phyloP scores from a whole-genome alignment of 768 basidiomycete genomes.

The Agaricus subrufescens region DNA sequence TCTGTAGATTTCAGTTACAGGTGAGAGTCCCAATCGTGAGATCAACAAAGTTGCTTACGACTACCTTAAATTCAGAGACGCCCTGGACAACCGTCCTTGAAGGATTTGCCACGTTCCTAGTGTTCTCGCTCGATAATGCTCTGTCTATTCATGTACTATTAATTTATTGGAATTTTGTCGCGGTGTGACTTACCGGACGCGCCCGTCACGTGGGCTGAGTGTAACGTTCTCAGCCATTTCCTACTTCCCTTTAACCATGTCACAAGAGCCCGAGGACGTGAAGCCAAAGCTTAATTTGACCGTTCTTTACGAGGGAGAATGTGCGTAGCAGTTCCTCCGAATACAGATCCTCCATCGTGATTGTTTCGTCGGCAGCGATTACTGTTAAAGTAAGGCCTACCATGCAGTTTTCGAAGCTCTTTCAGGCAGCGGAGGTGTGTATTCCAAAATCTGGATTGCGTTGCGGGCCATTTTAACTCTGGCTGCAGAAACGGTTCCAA shows the following conservation, averaged over 20 bases:
- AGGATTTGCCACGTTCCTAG: constrained; percentile 1
- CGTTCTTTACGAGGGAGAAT: constrained; percentile 48
- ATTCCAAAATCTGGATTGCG: background rate
- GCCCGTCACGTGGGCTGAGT: background rate
- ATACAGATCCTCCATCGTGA: background rate
- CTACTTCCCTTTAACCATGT: constrained; percentile 23
- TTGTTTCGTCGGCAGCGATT: constrained; percentile 35
- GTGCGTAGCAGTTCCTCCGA: constrained; percentile 28
- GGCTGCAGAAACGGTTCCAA: constrained; percentile 48
- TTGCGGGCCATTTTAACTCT: background rate
- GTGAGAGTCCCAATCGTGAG: background rate
- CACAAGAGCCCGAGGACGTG: constrained; percentile 44
- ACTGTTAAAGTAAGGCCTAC: constrained; percentile 64
- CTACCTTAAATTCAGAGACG: background rate
- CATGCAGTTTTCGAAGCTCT: constrained; percentile 63
- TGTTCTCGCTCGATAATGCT: background rate
- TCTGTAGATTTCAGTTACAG: constrained; percentile 6
- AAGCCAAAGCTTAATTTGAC: constrained; percentile 70
- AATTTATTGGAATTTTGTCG: background rate
- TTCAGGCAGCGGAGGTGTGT: constrained; percentile 62
- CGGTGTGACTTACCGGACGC: background rate
- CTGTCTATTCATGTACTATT: background rate
- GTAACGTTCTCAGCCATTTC: too few species aligned
- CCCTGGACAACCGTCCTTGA: constrained; percentile 2
- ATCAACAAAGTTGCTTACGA: background rate